These are phyloP conservation scores for Blastobotrys parvus DNA, from an alignment of 805 yeast genomes.

Conservation along the genomic window DNA sequence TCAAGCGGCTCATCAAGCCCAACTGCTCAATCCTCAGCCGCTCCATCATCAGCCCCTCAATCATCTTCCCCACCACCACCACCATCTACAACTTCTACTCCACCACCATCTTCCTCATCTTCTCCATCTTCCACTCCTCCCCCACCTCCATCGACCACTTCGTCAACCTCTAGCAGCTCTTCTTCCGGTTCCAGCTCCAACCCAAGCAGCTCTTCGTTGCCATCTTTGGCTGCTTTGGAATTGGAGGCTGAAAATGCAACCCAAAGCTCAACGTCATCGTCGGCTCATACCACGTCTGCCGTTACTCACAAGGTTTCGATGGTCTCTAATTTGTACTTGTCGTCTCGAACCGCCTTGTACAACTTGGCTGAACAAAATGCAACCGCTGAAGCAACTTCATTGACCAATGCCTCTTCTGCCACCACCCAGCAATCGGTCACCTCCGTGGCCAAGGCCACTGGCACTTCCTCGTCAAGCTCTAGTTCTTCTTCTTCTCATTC, in stretches of 20 bases:
- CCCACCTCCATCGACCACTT: neutral
- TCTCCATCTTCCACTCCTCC: slow-evolving; percentile 6
- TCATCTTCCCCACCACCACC: slow-evolving; percentile 1
- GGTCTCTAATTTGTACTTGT: slow-evolving; percentile 8
- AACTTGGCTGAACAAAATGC: slow-evolving; percentile 10
- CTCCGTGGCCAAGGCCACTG: too few relatives aligned
- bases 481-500: neutral
- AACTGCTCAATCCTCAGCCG: neutral
- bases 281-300: slow-evolving; percentile 3
- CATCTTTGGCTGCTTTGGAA: neutral
- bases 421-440: neutral
- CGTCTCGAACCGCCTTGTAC: slow-evolving; percentile 14
- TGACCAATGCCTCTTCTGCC: neutral
- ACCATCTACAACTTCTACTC: slow-evolving; percentile 1
- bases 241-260: too few relatives aligned
- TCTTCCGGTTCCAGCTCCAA: slow-evolving; percentile 2
- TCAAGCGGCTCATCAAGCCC: slow-evolving; percentile 2
- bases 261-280: slow-evolving; percentile 1
- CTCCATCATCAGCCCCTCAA: neutral
- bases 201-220: slow-evolving; percentile 1
- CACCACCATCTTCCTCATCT: neutral
- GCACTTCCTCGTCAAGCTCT: neutral
- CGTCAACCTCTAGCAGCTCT: neutral
- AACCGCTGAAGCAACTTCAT: slow-evolving; percentile 2
- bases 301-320: slow-evolving; percentile 4